A percentile compares a stretch with the other conserved stretches of the same genome.
These are phyloP conservation scores for Geopyxis carbonaria DNA, from an alignment of 495 filamentous ascomycete genomes.

Conservation along the genomic window DNA sequence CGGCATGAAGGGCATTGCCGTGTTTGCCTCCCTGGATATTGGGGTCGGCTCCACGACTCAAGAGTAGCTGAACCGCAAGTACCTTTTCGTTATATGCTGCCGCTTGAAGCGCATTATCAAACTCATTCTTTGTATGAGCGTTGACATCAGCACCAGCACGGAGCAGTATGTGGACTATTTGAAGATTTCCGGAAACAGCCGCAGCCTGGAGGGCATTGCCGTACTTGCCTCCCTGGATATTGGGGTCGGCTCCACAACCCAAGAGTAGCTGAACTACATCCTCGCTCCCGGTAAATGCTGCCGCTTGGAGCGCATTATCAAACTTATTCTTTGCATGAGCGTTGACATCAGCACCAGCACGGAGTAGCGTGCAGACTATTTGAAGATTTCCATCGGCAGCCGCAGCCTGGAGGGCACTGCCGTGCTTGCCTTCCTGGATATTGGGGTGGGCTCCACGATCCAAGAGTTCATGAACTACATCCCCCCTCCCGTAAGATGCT, in stretches of 20 bases:
- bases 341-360: constrained; percentile 3
- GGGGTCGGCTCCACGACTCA: neutral
- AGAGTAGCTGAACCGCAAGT: too few species aligned
- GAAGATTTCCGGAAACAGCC: neutral
- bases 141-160: constrained; percentile 1
- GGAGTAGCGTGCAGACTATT: constrained; percentile 1
- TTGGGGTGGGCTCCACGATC: constrained; percentile 1
- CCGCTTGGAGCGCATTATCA: constrained; percentile 5
- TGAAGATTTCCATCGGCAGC: neutral
- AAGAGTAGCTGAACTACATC: constrained; percentile 4
- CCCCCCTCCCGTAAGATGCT: neutral
- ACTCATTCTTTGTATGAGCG: too few species aligned
- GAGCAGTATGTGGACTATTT: constrained; percentile 1
- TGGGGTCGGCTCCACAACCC: constrained; percentile 3
- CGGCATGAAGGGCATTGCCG: constrained; percentile 2
- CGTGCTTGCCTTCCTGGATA: neutral
- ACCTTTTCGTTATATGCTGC: too few species aligned
- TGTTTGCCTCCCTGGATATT: constrained; percentile 1
- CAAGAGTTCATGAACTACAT: neutral
- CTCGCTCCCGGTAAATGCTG: neutral
- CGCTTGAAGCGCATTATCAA: too few species aligned
- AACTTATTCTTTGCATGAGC: too few species aligned
- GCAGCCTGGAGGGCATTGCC: constrained; percentile 5
- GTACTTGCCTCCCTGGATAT: neutral
- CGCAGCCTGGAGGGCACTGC: constrained; percentile 7